A percentile compares a stretch with the other conserved stretches of the same genome.
Conservation (phyloP, 2,329 filamentous ascomycete species). For the Pseudogymnoascus sp. region DNA sequence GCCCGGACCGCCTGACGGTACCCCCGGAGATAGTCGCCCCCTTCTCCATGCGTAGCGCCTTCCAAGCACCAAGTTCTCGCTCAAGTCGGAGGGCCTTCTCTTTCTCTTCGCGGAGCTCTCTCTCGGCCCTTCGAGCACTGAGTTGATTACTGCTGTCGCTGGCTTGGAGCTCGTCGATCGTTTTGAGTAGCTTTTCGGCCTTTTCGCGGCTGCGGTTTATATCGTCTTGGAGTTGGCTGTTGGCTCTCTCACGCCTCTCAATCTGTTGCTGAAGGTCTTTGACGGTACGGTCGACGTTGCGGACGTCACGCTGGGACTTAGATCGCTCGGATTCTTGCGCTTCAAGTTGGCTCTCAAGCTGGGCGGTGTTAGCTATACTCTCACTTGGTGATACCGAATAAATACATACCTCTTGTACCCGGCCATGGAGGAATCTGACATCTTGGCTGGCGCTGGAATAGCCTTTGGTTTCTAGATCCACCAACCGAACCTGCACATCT, state of each 20-base stretch:
- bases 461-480: conserved; percentile 94
- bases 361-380: conserved; percentile 25
- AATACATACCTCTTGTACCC: conserved; percentile 79
- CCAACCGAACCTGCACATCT: conserved; percentile 78
- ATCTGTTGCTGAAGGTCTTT: conserved; percentile 90
- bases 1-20: conserved; percentile 16
- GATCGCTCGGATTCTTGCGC: conserved; percentile 69
- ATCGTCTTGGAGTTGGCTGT: conserved; percentile 72
- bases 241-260: conserved; percentile 85
- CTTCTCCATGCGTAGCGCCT: conserved; percentile 59
- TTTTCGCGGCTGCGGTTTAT: conserved; percentile 80
- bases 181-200: conserved; percentile 76
- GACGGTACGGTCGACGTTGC: conserved; percentile 87
- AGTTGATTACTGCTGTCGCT: conserved; percentile 77
- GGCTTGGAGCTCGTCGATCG: conserved; percentile 89
- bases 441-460: conserved; percentile 92
- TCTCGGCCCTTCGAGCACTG: conserved; percentile 73
- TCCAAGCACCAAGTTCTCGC: conserved; percentile 78
- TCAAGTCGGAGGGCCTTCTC: conserved; percentile 78
- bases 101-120: conserved; percentile 79
- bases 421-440: conserved; percentile 86
- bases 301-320: conserved; percentile 75
- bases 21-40: conserved; percentile 19
- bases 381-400: conserved; percentile 9
- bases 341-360: conserved; percentile 86